Evolutionary conservation across 2,329 filamentous ascomycete genomes (phyloP).

Genomic region (Botrytis deweyae): DNA sequence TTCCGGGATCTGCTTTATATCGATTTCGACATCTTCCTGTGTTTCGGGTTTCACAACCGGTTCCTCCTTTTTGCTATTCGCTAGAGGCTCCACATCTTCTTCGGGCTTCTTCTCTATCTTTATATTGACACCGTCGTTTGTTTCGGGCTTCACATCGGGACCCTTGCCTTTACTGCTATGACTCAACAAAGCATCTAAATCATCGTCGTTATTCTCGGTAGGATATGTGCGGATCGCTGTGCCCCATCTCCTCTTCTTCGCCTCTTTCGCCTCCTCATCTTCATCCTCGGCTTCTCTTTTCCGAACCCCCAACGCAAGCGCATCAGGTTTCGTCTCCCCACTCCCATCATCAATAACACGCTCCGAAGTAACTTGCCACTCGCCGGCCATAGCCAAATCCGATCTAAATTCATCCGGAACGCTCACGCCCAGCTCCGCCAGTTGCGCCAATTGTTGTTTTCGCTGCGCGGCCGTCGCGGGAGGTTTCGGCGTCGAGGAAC

Average conservation of each 20-base stretch:
- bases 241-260: conserved; percentile 53
- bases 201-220: conserved; percentile 35
- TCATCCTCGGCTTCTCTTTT: conserved; percentile 62
- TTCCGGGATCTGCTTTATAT: conserved; percentile 2
- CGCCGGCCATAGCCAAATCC: conserved; percentile 83
- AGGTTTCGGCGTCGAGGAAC: conserved; percentile 37
- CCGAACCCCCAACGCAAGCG: conserved; percentile 54
- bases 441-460: conserved; percentile 81
- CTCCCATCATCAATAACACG: conserved; percentile 41
- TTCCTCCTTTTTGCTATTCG: neutral
- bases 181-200: conserved; percentile 44
- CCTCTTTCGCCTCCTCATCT: conserved; percentile 60
- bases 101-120: conserved; percentile 29
- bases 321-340: conserved; percentile 46
- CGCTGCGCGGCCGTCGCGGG: conserved; percentile 60
- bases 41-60: neutral
- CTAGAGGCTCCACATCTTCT: neutral
- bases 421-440: conserved; percentile 82
- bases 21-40: neutral
- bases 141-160: conserved; percentile 30
- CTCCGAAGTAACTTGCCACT: conserved; percentile 69
- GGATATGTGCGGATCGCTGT: conserved; percentile 41
- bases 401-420: conserved; percentile 75
- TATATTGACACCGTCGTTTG: conserved; percentile 25
- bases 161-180: conserved; percentile 36